Percentiles rank a stretch among this genome's conserved stretches.
phyloP scores from a whole-genome alignment of 2,329 filamentous ascomycete genomes.

The Fusarium gaditjirri region DNA sequence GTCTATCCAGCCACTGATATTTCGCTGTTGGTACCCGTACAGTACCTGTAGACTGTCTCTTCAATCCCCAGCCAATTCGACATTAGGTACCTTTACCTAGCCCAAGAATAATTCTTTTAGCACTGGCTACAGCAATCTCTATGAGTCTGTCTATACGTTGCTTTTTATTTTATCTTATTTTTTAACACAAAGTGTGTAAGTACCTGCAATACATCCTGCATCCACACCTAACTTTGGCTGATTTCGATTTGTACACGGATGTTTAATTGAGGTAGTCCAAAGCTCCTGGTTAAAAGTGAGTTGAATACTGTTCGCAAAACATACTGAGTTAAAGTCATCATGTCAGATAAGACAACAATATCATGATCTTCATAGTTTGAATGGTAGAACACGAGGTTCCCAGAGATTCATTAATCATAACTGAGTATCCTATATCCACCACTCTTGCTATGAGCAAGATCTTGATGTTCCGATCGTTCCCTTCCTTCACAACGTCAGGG shows the following conservation, averaged over 20 bases:
- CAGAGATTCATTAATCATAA: conserved; percentile 39
- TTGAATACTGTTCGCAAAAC: background rate
- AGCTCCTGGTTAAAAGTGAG: background rate
- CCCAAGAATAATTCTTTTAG: background rate
- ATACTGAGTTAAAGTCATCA: background rate
- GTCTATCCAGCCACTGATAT: conserved; percentile 23
- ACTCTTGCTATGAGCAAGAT: conserved; percentile 28
- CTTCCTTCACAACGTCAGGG: conserved; percentile 39
- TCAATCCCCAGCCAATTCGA: background rate
- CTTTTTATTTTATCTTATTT: background rate
- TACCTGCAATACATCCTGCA: background rate
- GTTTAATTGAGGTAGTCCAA: background rate
- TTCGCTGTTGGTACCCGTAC: background rate
- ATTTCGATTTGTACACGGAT: background rate
- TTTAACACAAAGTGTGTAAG: background rate
- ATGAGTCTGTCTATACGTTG: background rate
- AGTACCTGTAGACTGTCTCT: conserved; percentile 1
- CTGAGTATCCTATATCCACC: conserved; percentile 37
- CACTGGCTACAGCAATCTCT: background rate
- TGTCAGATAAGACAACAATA: background rate
- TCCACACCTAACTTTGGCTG: background rate
- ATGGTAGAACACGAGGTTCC: conserved; percentile 33
- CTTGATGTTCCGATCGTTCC: conserved; percentile 34
- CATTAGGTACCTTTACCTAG: background rate
- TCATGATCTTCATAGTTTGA: background rate